Evolutionary conservation across 2,329 filamentous ascomycete genomes (phyloP).

Genomic region (Dactylellina haptotyla): DNA sequence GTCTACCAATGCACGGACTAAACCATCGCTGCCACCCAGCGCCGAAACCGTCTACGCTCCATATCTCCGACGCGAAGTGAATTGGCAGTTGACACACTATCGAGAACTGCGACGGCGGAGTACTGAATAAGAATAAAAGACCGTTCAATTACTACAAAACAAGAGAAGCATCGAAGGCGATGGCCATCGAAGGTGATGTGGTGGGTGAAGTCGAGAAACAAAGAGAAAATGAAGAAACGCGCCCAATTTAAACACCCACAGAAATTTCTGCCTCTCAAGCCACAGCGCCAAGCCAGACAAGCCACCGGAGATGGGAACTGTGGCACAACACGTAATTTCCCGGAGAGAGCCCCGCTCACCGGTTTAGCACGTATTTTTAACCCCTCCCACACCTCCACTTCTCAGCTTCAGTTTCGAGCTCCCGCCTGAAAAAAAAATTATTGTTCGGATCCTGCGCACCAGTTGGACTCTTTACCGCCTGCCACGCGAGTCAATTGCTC

Average conservation of each 20-base stretch:
- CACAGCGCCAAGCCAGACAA: conserved; percentile 20
- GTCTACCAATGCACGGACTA: too few species aligned
- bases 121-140: too few species aligned
- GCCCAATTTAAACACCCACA: conserved; percentile 36
- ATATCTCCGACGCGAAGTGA: too few species aligned
- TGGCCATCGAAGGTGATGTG: too few species aligned
- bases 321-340: too few species aligned
- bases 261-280: conserved; percentile 43
- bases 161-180: too few species aligned
- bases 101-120: too few species aligned
- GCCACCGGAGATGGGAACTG: conserved; percentile 13
- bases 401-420: not conserved
- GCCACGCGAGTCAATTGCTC: conserved; percentile 25
- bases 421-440: conserved; percentile 1
- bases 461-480: not conserved
- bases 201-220: not conserved
- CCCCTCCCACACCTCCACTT: conserved; percentile 16
- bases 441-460: not conserved
- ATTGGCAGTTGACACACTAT: too few species aligned
- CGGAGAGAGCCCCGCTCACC: conserved; percentile 46
- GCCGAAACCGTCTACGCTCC: too few species aligned
- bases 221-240: conserved; percentile 7
- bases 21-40: too few species aligned
- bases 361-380: conserved; percentile 14
- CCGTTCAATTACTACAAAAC: too few species aligned